Evolutionary conservation across 495 filamentous ascomycete species (phyloP).

Genomic region (Daldinia caldariorum): DNA sequence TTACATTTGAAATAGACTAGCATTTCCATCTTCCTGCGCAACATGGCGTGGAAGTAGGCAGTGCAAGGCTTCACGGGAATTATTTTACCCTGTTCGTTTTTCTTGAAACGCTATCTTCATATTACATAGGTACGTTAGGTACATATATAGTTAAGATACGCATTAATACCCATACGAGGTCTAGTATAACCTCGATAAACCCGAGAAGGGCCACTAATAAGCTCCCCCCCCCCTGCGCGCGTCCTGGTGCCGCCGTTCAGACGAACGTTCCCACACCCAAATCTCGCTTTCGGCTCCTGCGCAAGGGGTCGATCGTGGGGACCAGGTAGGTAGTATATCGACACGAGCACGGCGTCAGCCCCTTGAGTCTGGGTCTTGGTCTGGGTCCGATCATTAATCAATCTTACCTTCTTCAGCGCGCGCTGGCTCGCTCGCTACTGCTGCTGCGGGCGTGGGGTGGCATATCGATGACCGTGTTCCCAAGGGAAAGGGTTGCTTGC

Average conservation of each 20-base stretch:
- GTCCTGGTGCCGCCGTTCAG: too few relatives aligned
- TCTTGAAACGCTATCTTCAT: background rate
- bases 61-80: background rate
- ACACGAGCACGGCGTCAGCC: slow-evolving; percentile 1
- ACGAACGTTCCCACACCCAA: too few relatives aligned
- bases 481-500: too few relatives aligned
- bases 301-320: background rate
- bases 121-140: background rate
- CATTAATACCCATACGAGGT: background rate
- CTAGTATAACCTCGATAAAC: slow-evolving; percentile 14
- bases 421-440: too few relatives aligned
- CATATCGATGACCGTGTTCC: too few relatives aligned
- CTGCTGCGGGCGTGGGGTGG: too few relatives aligned
- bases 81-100: background rate
- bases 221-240: background rate
- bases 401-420: background rate
- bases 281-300: background rate
- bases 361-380: too few relatives aligned
- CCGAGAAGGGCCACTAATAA: background rate
- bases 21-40: background rate
- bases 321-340: background rate
- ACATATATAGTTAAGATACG: background rate
- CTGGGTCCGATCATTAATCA: slow-evolving; percentile 1
- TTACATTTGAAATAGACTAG: slow-evolving; percentile 29
- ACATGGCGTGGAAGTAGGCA: background rate